Percentiles rank a stretch among this genome's conserved stretches.
Conservation (phyloP, 1,139 yeast species). For the Kazachstania sp. region DNA sequence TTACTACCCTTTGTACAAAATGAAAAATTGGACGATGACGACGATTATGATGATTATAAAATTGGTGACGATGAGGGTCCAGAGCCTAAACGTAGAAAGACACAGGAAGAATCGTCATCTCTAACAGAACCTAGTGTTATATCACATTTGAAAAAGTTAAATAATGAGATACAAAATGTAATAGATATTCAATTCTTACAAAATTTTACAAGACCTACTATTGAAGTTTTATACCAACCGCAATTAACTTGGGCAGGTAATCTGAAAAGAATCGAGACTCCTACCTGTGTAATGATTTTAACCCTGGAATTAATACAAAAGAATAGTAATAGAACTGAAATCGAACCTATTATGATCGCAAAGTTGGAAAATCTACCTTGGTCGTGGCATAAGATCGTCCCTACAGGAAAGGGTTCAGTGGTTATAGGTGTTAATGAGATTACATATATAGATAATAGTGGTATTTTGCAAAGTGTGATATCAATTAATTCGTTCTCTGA, state of each 20-base stretch:
- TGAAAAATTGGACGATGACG: constrained; percentile 13
- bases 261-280: constrained; percentile 16
- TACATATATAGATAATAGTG: constrained; percentile 75
- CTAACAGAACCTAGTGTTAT: constrained; percentile 31
- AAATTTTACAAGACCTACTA: constrained; percentile 71
- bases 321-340: constrained; percentile 7
- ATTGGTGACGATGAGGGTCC: constrained; percentile 9
- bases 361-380: constrained; percentile 49
- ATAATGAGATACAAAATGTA: constrained; percentile 51
- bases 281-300: constrained; percentile 21
- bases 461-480: constrained; percentile 34
- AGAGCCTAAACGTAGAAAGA: constrained; percentile 22
- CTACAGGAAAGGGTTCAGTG: constrained; percentile 64
- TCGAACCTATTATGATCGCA: constrained; percentile 21
- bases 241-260: constrained; percentile 71
- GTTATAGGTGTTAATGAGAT: constrained; percentile 71
- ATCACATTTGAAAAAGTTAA: constrained; percentile 48
- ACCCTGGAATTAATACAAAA: constrained; percentile 11
- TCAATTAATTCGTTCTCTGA: constrained; percentile 24
- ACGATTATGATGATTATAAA: constrained; percentile 27
- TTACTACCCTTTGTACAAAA: constrained; percentile 47
- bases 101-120: constrained; percentile 15
- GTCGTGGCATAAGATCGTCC: constrained; percentile 57
- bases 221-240: constrained; percentile 62
- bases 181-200: constrained; percentile 60